phyloP scores from a whole-genome alignment of 257 asterid genomes.

The Petunia secreta region DNA sequence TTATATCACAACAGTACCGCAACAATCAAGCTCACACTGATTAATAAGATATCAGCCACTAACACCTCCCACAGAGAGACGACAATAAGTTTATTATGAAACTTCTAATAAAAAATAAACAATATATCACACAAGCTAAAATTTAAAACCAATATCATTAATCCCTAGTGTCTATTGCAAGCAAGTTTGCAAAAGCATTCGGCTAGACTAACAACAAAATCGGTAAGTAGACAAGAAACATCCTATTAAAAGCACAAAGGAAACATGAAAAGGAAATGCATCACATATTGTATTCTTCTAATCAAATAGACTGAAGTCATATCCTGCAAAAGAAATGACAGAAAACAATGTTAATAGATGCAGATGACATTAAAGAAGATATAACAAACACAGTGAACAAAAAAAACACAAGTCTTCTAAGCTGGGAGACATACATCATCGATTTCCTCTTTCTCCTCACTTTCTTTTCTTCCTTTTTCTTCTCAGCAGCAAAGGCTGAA shows the following conservation, averaged over 20 bases:
- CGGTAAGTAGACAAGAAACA: background rate
- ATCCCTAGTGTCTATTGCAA: background rate
- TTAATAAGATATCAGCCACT: too few species aligned
- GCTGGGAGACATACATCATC: conserved; percentile 3
- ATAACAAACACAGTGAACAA: background rate
- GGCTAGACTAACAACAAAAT: background rate
- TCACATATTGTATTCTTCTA: background rate
- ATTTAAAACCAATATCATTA: background rate
- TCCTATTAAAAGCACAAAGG: background rate
- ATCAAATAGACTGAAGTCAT: conserved; percentile 23
- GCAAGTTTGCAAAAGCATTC: background rate
- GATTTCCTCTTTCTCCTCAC: conserved; percentile 10
- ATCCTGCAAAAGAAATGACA: conserved; percentile 12
- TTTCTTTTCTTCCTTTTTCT: conserved; percentile 18
- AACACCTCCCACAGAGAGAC: too few species aligned
- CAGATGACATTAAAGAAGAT: background rate
- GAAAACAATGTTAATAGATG: background rate
- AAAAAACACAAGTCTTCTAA: background rate
- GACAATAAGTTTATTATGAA: too few species aligned
- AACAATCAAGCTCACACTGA: too few species aligned
- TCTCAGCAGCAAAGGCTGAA: conserved; percentile 8
- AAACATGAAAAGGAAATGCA: background rate
- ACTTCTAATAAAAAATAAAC: background rate
- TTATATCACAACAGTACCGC: too few species aligned
- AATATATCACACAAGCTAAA: background rate